Base-by-base conservation (phyloP, 75 land plant species). In the Chamaecyparis obtusa region DNA sequence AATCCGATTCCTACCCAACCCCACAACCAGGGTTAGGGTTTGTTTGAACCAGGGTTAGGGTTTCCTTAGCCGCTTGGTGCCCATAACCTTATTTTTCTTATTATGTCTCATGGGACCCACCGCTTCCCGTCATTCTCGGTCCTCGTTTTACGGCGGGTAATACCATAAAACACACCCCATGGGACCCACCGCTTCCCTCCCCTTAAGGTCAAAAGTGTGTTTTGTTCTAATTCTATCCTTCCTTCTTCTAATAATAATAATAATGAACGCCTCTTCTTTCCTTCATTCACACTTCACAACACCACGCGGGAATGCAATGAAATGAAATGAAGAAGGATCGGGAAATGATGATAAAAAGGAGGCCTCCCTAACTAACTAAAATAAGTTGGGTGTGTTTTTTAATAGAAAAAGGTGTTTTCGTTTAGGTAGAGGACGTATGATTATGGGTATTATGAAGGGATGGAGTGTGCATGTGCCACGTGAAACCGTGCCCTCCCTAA, bases 101-200 rank as follows among this genome's bases (percentile, higher is more conserved):
- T 0, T 46, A 21, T 36, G 24, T 9, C 51, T 11, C 13, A 13
- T 81, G 49, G 83, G 48, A 81, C 33, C 83, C 27, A 27, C 32
- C 11, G 16, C 14, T 24, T 39, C 41, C 48, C 83, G 48, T 46
- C 83, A 3, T 44, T 81, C 51, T 81, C 83, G 83, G 83, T 3
- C 83, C 83, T n/a, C 83, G 32, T 44, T 81, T 81, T 44, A 49
- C 49, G 83, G 51, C 83, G 83, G 83, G n/a, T 51, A 81, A n/a
- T 81, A n/a, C n/a, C n/a, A n/a, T n/a, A 81, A 81, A 43, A 11
- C 49, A 10, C 27, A n/a, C 2, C 5, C 46, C 46, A 24, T 3
- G 49, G n/a, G 30, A 32, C 32, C 54, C 5, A 32, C 51, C 24
- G 21, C 27, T 46, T 9, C 83, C 27, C 8, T 15, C 48, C 19